A percentile compares a stretch with the other conserved stretches of the same genome.
These are phyloP conservation scores for Ochromonas danica DNA, from an alignment of 108 stramenopile species.

Conservation along the genomic window DNA sequence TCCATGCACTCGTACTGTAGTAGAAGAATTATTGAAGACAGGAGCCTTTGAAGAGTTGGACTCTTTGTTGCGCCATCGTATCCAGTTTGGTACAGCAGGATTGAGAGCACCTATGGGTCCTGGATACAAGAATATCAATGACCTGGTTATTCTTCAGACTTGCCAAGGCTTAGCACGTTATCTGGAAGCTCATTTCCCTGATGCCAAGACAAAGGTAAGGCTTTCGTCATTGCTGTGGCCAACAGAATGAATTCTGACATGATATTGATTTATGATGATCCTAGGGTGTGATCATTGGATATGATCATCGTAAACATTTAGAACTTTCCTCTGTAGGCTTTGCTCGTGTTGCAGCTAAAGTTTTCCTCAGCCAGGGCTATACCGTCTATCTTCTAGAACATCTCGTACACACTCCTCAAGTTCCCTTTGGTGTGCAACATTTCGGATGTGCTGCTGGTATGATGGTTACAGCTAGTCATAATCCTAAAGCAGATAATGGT, in stretches of 20 bases:
- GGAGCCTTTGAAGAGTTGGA: not conserved
- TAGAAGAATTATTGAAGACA: not conserved
- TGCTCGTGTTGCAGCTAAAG: constrained; percentile 77
- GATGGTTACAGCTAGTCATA: constrained; percentile 98
- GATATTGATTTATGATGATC: no score
- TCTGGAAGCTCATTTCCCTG: constrained; percentile 26
- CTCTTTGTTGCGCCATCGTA: constrained; percentile 45
- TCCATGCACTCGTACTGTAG: not conserved
- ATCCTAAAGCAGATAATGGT: constrained; percentile 90
- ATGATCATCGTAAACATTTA: constrained; percentile 77
- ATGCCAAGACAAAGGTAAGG: not conserved
- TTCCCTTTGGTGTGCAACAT: constrained; percentile 71
- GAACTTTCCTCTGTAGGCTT: constrained; percentile 76
- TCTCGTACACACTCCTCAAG: constrained; percentile 79
- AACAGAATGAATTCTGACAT: constrained; percentile 21
- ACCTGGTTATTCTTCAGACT: constrained; percentile 85
- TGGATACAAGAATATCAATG: constrained; percentile 86
- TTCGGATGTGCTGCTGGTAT: constrained; percentile 72
- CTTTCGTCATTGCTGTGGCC: no score
- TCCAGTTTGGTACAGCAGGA: constrained; percentile 92
- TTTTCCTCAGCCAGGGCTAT: constrained; percentile 73
- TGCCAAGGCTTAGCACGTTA: constrained; percentile 74
- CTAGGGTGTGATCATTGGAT: constrained; percentile 75
- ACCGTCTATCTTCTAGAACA: constrained; percentile 75
- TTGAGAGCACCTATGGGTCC: constrained; percentile 80